These are phyloP conservation scores for Talaromyces piceae DNA, from an alignment of 2,329 filamentous ascomycete genomes.

Conservation along the genomic window DNA sequence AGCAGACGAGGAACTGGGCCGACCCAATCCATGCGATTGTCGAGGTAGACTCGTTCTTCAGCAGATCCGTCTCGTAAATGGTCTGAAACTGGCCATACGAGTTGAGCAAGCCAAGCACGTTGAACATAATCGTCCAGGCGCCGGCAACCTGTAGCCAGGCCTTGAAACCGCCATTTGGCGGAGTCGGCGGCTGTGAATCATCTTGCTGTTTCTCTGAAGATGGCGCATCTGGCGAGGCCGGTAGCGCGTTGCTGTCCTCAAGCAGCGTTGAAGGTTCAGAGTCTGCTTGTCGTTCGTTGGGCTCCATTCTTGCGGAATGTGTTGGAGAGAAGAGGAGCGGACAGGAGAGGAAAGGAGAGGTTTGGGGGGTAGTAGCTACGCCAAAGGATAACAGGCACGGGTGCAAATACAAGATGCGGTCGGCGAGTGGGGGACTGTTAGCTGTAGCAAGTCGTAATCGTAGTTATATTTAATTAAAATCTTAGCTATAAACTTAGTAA, in stretches of 20 bases:
- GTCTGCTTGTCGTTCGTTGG: not conserved
- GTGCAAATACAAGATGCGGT: not conserved
- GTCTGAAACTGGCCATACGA: conserved; percentile 48
- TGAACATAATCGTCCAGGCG: conserved; percentile 6
- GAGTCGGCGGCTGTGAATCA: not conserved
- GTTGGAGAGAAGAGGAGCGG: not conserved
- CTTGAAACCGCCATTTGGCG: conserved; percentile 5
- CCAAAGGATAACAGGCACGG: not conserved
- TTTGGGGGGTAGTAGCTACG: too few relatives aligned
- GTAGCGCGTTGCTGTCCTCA: conserved; percentile 1
- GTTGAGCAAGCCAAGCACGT: conserved; percentile 21
- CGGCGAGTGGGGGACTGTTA: not conserved
- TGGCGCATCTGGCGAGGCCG: not conserved
- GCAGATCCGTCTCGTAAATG: conserved; percentile 41
- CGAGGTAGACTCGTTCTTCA: conserved; percentile 36
- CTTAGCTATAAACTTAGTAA: too few relatives aligned
- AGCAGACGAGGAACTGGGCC: conserved; percentile 4
- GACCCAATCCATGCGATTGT: conserved; percentile 28
- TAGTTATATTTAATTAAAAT: too few relatives aligned
- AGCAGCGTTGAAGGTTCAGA: conserved; percentile 1
- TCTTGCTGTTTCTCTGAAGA: not conserved
- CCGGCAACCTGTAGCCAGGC: conserved; percentile 7
- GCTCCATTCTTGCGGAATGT: not conserved
- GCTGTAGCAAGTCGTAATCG: not conserved
- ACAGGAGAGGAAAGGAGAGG: not conserved